These are phyloP conservation scores for Arthrobotrys pseudoclavata DNA, from an alignment of 2,329 filamentous ascomycete genomes.

Conservation along the genomic window DNA sequence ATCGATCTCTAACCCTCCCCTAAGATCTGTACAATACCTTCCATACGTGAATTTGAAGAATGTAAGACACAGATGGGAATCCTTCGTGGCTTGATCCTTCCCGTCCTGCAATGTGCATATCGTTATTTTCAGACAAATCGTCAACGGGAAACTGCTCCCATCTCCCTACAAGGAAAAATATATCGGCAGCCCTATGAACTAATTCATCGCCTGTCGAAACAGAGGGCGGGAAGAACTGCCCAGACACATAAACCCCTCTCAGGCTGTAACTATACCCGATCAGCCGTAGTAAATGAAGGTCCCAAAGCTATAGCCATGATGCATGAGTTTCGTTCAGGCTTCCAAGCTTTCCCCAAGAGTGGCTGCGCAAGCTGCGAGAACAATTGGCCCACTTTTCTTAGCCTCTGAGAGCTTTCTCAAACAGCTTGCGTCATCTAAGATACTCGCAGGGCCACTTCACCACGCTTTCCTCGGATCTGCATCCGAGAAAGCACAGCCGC, in stretches of 20 bases:
- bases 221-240: neutral
- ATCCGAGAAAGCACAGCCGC: slow-evolving; percentile 36
- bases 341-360: slow-evolving; percentile 38
- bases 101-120: slow-evolving; percentile 17
- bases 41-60: slow-evolving; percentile 14
- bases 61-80: slow-evolving; percentile 41
- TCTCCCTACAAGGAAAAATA: slow-evolving; percentile 21
- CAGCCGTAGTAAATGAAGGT: neutral
- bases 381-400: slow-evolving; percentile 17
- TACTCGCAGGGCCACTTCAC: slow-evolving; percentile 4
- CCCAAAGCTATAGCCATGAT: neutral
- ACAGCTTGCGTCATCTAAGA: slow-evolving; percentile 1
- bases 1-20: neutral
- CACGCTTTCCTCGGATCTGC: slow-evolving; percentile 40
- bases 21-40: neutral
- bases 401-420: neutral
- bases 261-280: slow-evolving; percentile 18
- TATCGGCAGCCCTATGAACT: slow-evolving; percentile 7
- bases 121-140: slow-evolving; percentile 3
- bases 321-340: neutral
- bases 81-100: slow-evolving; percentile 51
- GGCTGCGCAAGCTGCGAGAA: slow-evolving; percentile 17
- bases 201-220: neutral
- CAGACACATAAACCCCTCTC: neutral
- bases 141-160: neutral